These are phyloP conservation scores for Penicillium diatomitis DNA, from an alignment of 495 filamentous ascomycete genomes.

Conservation along the genomic window DNA sequence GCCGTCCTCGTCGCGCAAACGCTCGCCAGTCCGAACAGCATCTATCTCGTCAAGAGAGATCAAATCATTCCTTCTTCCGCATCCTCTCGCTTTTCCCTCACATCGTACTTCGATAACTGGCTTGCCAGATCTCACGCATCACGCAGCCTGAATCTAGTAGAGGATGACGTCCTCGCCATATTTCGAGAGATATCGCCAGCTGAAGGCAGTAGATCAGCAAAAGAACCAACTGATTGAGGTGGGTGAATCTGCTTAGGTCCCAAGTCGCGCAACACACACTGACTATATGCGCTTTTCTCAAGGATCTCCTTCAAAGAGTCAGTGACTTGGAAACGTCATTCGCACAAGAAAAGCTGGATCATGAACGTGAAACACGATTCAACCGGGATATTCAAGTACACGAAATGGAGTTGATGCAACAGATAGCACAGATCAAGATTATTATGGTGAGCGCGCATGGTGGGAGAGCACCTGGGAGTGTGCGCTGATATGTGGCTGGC, in stretches of 20 bases:
- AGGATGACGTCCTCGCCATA: conserved; percentile 27
- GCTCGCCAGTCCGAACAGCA: conserved; percentile 6
- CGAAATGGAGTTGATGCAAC: conserved; percentile 44
- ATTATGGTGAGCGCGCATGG: conserved; percentile 35
- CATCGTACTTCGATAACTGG: too few species aligned
- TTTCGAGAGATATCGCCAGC: conserved; percentile 39
- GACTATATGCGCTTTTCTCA: conserved; percentile 7
- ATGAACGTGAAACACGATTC: conserved; percentile 46
- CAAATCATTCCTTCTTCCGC: conserved; percentile 5
- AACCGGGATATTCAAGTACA: conserved; percentile 46
- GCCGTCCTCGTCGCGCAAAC: conserved; percentile 10
- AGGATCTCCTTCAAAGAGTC: conserved; percentile 43
- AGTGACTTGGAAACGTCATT: conserved; percentile 38
- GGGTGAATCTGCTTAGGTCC: conserved; percentile 4
- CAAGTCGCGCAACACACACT: conserved; percentile 4
- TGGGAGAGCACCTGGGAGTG: background rate
- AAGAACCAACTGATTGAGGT: conserved; percentile 49
- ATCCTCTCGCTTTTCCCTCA: background rate
- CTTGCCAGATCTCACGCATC: too few species aligned
- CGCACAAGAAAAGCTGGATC: conserved; percentile 41
- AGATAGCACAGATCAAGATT: conserved; percentile 39
- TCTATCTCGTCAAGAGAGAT: conserved; percentile 5
- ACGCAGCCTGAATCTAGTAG: too few species aligned
- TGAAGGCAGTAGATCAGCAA: conserved; percentile 38
- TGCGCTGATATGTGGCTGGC: conserved; percentile 16